These are phyloP conservation scores for Candida tibetensis DNA, from an alignment of 805 yeast genomes.

Conservation along the genomic window DNA sequence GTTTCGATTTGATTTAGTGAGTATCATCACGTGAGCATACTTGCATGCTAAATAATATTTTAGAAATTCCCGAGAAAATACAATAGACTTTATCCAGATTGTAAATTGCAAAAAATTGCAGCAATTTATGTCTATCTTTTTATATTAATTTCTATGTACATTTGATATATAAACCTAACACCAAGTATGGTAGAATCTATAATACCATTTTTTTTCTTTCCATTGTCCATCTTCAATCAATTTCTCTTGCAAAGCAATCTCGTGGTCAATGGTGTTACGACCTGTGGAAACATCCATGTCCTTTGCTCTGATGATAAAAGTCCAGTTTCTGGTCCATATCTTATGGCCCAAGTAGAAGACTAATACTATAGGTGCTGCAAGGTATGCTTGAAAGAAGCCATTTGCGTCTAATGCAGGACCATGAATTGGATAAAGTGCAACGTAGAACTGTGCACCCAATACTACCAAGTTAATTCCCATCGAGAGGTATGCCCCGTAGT, in stretches of 20 bases:
- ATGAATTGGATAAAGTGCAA: constrained; percentile 37
- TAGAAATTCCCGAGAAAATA: too few species aligned
- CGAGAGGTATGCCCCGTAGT: constrained; percentile 34
- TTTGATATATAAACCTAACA: too few species aligned
- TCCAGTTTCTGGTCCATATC: constrained; percentile 23
- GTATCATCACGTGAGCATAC: too few species aligned
- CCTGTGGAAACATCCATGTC: constrained; percentile 13
- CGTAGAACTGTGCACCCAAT: constrained; percentile 41
- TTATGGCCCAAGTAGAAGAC: constrained; percentile 23
- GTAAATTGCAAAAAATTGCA: too few species aligned
- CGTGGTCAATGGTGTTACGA: constrained; percentile 41
- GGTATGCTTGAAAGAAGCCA: constrained; percentile 21
- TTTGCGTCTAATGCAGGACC: constrained; percentile 17
- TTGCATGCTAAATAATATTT: too few species aligned
- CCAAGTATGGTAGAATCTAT: constrained; percentile 32
- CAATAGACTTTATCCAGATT: too few species aligned
- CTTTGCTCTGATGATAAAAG: constrained; percentile 7
- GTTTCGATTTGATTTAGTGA: neutral
- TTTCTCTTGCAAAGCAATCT: constrained; percentile 44
- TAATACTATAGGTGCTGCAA: constrained; percentile 22
- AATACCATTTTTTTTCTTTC: constrained; percentile 28
- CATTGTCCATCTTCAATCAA: constrained; percentile 29
- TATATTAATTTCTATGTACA: too few species aligned
- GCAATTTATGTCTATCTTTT: too few species aligned
- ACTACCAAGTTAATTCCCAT: constrained; percentile 29